A percentile compares a stretch with the other conserved stretches of the same genome.
These are phyloP conservation scores for Calonectria henricotiae DNA, from an alignment of 2,329 filamentous ascomycete genomes.

Conservation along the genomic window DNA sequence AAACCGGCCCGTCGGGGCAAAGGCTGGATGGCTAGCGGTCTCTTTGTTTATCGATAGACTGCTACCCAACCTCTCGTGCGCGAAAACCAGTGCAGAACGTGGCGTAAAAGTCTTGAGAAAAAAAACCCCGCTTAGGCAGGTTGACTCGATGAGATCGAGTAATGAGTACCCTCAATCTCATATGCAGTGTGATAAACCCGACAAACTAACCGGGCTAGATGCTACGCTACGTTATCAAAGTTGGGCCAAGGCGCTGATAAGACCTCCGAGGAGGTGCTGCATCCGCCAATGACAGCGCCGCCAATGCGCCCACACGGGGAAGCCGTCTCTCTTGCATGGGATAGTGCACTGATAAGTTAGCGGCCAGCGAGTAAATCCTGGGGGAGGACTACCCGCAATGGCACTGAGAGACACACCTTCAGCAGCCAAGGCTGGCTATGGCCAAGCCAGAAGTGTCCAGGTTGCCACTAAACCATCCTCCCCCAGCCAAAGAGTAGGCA, in stretches of 20 bases:
- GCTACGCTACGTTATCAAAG: constrained; percentile 45
- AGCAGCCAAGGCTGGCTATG: neutral
- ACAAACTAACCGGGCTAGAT: constrained; percentile 43
- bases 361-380: constrained; percentile 36
- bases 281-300: constrained; percentile 41
- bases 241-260: constrained; percentile 45
- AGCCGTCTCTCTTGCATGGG: constrained; percentile 45
- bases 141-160: constrained; percentile 67
- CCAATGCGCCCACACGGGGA: constrained; percentile 46
- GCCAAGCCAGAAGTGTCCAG: constrained; percentile 22
- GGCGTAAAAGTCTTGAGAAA: neutral
- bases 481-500: constrained; percentile 12
- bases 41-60: neutral
- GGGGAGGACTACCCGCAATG: constrained; percentile 19
- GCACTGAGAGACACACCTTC: neutral
- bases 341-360: constrained; percentile 42
- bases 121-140: constrained; percentile 34
- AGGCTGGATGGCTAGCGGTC: constrained; percentile 12
- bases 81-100: constrained; percentile 23
- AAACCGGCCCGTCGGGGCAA: constrained; percentile 2
- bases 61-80: neutral
- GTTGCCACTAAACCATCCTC: constrained; percentile 32
- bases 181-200: constrained; percentile 36
- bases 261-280: constrained; percentile 9
- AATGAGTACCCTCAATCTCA: constrained; percentile 51